Percentiles rank a stretch among this genome's conserved stretches.
These are phyloP conservation scores for Peterozyma xylosa DNA, from an alignment of 805 yeast species.

Conservation along the genomic window DNA sequence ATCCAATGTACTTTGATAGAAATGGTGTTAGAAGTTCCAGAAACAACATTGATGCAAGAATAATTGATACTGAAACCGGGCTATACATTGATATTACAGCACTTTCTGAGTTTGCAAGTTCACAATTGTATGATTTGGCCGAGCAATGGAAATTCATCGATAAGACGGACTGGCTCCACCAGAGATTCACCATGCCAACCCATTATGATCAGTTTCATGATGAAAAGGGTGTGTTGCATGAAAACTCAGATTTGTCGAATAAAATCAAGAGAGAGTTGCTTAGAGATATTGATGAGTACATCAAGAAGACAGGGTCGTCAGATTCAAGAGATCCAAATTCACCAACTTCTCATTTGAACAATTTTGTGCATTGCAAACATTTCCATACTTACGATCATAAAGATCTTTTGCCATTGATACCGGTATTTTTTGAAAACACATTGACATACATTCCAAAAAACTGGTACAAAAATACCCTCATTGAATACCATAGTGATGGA, in stretches of 20 bases:
- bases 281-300: not conserved
- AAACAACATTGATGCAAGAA: constrained; percentile 53
- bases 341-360: not conserved
- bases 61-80: constrained; percentile 54
- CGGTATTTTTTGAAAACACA: constrained; percentile 31
- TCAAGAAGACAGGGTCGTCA: not conserved
- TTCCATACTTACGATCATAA: constrained; percentile 15
- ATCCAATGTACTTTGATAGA: constrained; percentile 26
- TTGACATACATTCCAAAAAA: constrained; percentile 6
- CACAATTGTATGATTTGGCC: not conserved
- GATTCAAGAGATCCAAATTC: not conserved
- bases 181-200: constrained; percentile 2
- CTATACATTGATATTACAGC: constrained; percentile 57
- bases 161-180: constrained; percentile 3
- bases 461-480: constrained; percentile 3
- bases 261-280: constrained; percentile 1
- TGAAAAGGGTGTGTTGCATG: not conserved
- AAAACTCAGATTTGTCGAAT: not conserved
- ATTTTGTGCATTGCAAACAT: constrained; percentile 8
- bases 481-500: constrained; percentile 3
- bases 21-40: constrained; percentile 35
- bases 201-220: constrained; percentile 2
- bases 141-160: constrained; percentile 4
- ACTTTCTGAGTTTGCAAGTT: constrained; percentile 25
- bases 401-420: constrained; percentile 36